Evolutionary conservation across 1,139 yeast species (phyloP).

Genomic region (Taphrina wiesneri): DNA sequence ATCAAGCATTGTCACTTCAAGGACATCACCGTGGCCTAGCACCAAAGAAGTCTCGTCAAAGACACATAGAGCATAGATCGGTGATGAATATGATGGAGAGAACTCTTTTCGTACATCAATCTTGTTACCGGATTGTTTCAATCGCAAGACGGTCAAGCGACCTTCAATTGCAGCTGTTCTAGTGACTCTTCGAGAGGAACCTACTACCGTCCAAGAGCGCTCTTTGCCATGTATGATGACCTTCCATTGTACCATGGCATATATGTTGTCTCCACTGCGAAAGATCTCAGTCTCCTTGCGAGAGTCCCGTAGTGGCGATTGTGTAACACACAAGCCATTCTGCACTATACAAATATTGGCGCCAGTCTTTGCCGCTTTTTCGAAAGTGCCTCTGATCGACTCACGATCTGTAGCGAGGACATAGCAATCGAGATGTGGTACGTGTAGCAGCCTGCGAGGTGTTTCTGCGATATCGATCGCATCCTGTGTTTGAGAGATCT

Average conservation of each 20-base stretch:
- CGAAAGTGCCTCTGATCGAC: background rate
- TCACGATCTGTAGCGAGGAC: conserved; percentile 4
- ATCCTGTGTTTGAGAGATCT: background rate
- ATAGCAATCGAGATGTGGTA: background rate
- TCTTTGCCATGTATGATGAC: conserved; percentile 2
- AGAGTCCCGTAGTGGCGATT: conserved; percentile 1
- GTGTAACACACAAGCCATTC: background rate
- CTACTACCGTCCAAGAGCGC: conserved; percentile 9
- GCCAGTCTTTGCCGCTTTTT: background rate
- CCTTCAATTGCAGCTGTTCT: background rate
- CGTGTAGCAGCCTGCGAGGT: conserved; percentile 7
- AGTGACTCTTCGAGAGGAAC: background rate
- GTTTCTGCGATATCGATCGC: background rate
- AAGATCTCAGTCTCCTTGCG: background rate
- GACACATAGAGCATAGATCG: conserved; percentile 2
- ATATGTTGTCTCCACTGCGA: background rate
- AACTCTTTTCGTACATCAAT: conserved; percentile 7
- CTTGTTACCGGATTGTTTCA: background rate
- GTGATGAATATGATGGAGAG: conserved; percentile 1
- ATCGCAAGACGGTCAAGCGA: conserved; percentile 8
- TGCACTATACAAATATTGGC: background rate
- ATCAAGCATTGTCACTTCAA: conserved; percentile 5
- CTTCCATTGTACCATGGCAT: background rate
- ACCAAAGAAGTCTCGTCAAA: background rate
- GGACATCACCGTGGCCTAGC: background rate